These are phyloP conservation scores for Chloranthus sessilifolius DNA, from an alignment of 164 flowering plant species.

Conservation along the genomic window DNA sequence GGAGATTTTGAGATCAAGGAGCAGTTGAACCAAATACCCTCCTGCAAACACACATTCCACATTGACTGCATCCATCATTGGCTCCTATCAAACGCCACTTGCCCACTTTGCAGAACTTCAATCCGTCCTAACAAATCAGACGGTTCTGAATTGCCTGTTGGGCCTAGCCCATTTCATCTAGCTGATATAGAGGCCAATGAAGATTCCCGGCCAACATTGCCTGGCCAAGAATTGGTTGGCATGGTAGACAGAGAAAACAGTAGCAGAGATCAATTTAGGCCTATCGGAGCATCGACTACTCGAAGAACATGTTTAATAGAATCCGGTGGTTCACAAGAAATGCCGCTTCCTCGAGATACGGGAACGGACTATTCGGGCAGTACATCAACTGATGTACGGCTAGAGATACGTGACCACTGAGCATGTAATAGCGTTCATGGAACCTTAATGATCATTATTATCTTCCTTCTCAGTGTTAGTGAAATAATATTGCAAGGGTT, in stretches of 20 bases:
- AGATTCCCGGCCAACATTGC: background rate
- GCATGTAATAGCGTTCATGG: too few relatives aligned
- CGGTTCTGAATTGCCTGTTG: too few relatives aligned
- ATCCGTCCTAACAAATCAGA: too few relatives aligned
- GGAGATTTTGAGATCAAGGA: slow-evolving; percentile 78
- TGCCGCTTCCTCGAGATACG: too few relatives aligned
- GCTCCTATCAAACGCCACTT: slow-evolving; percentile 63
- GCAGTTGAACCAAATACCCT: slow-evolving; percentile 57
- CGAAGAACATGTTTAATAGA: slow-evolving; percentile 1
- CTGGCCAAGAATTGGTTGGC: background rate
- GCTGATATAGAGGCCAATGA: too few relatives aligned
- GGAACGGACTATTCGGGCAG: too few relatives aligned
- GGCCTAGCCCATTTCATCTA: too few relatives aligned
- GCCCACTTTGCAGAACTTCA: slow-evolving; percentile 73
- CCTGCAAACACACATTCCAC: slow-evolving; percentile 79
- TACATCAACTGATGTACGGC: too few relatives aligned
- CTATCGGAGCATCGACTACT: slow-evolving; percentile 2
- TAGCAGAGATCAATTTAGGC: background rate
- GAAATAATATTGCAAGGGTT: too few relatives aligned
- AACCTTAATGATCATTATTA: too few relatives aligned
- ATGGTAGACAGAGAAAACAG: background rate
- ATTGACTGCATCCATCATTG: slow-evolving; percentile 67
- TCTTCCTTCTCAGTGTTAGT: too few relatives aligned
- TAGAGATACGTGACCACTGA: too few relatives aligned
- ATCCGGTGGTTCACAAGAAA: background rate